These are phyloP conservation scores for Eucalyptus sp. DNA, from an alignment of 345 rosid genomes.

Conservation along the genomic window DNA sequence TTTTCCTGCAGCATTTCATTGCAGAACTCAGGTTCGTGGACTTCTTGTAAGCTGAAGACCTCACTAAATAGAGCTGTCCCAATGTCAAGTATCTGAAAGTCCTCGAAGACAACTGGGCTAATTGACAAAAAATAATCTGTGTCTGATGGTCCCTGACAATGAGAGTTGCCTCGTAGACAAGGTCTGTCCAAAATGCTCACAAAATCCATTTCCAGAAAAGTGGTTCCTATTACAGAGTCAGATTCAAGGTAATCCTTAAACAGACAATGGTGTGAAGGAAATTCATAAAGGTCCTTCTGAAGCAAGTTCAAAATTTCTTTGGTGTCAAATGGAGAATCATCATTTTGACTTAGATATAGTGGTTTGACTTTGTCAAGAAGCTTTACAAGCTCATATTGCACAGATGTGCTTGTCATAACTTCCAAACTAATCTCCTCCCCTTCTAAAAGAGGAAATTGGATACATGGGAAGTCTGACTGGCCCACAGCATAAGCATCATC, in stretches of 20 bases:
- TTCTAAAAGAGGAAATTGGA: constrained; percentile 53
- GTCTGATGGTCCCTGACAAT: constrained; percentile 8
- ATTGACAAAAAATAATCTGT: constrained; percentile 3
- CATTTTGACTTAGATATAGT: constrained; percentile 10
- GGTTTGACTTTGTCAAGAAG: constrained; percentile 26
- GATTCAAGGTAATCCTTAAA: constrained; percentile 22
- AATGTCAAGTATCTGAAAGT: constrained; percentile 32
- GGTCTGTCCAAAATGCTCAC: constrained; percentile 27
- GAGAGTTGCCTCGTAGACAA: constrained; percentile 3
- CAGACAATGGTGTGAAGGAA: constrained; percentile 35
- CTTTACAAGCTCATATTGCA: constrained; percentile 34
- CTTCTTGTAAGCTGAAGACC: constrained; percentile 15
- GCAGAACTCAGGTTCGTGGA: constrained; percentile 30
- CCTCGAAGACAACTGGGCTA: constrained; percentile 33
- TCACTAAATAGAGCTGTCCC: constrained; percentile 32
- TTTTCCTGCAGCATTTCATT: constrained; percentile 38
- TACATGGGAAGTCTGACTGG: constrained; percentile 4
- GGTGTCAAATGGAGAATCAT: constrained; percentile 9
- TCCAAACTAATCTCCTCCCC: constrained; percentile 47
- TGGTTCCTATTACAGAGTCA: constrained; percentile 13
- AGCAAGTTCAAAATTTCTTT: constrained; percentile 31
- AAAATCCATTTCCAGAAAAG: constrained; percentile 26
- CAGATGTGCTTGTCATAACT: constrained; percentile 13
- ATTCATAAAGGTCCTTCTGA: constrained; percentile 21
- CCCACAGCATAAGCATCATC: constrained; percentile 29